These are phyloP conservation scores for Cladosporium sphaerospermum DNA, from an alignment of 2,329 filamentous ascomycete species.

Conservation along the genomic window DNA sequence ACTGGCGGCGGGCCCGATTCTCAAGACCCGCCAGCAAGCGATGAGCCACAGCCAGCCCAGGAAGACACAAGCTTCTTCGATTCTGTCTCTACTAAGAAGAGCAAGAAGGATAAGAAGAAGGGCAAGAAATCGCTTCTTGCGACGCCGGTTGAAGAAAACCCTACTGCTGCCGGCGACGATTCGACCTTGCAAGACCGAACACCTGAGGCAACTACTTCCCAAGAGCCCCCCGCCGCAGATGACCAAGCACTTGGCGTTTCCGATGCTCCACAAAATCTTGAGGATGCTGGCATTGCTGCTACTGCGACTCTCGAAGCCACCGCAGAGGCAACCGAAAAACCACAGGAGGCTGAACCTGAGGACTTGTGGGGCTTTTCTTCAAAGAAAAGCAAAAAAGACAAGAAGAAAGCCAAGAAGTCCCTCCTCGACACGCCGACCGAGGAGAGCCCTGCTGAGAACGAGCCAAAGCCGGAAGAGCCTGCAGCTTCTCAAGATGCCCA, in stretches of 20 bases:
- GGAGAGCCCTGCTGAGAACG: not conserved
- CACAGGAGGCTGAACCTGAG: constrained; percentile 13
- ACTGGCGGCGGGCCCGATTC: not conserved
- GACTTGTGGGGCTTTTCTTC: constrained; percentile 17
- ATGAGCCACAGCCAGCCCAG: not conserved
- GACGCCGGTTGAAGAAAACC: too few relatives aligned
- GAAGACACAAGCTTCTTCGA: constrained; percentile 18
- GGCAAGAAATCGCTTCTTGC: constrained; percentile 15
- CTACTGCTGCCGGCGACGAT: too few relatives aligned
- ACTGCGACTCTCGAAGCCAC: constrained; percentile 3
- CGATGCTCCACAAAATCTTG: too few relatives aligned
- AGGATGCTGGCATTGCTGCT: not conserved
- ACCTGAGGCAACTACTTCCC: too few relatives aligned
- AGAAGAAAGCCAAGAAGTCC: constrained; percentile 32
- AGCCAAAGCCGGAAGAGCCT: not conserved
- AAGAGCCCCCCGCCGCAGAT: too few relatives aligned
- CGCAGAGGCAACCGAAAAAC: not conserved
- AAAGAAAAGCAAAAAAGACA: constrained; percentile 38
- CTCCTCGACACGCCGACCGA: not conserved
- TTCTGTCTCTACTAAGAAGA: constrained; percentile 24
- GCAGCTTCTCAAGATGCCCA: not conserved
- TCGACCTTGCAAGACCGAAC: too few relatives aligned
- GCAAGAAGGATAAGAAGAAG: constrained; percentile 41
- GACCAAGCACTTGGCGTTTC: too few relatives aligned
- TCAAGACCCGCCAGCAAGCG: not conserved